A percentile compares a stretch with the other conserved stretches of the same genome.
Evolutionary conservation across 108 stramenopile genomes (phyloP).

Genomic region (Stephanodiscus minutulus): DNA sequence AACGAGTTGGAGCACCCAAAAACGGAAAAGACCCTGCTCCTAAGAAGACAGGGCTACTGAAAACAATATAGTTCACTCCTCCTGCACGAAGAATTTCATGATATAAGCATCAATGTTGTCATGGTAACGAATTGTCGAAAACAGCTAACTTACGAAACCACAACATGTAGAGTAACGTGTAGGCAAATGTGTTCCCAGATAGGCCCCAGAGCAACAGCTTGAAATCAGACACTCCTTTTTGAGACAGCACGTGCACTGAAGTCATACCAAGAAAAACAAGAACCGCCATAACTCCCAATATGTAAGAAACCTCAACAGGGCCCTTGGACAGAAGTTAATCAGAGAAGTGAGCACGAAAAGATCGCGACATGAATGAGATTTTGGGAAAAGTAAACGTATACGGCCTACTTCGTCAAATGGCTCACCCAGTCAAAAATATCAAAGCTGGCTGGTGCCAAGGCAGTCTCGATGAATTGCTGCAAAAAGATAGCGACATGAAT

Average conservation of each 20-base stretch:
- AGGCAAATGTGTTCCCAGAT: constrained; percentile 19
- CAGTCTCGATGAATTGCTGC: constrained; percentile 79
- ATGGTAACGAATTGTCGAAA: neutral
- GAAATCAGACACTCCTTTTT: constrained; percentile 24
- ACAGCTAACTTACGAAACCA: constrained; percentile 23
- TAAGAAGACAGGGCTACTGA: constrained; percentile 54
- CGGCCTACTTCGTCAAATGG: neutral
- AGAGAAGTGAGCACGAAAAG: constrained; percentile 5
- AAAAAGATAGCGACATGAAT: neutral
- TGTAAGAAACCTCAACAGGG: constrained; percentile 57
- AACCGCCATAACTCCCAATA: constrained; percentile 58
- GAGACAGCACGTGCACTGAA: constrained; percentile 31
- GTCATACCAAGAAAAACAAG: constrained; percentile 61
- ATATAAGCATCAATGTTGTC: too few species aligned
- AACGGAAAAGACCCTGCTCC: constrained; percentile 62
- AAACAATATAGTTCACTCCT: constrained; percentile 21
- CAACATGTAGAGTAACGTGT: constrained; percentile 19
- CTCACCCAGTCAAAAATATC: constrained; percentile 63
- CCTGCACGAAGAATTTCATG: constrained; percentile 1
- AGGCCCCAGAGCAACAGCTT: constrained; percentile 27
- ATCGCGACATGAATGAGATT: neutral
- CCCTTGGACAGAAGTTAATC: constrained; percentile 12
- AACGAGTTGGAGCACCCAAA: constrained; percentile 64
- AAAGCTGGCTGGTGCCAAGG: constrained; percentile 60
- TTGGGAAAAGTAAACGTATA: neutral